phyloP scores from a whole-genome alignment of 371 early-diverging fungal genomes.

The Syncephalastrum sp. region DNA sequence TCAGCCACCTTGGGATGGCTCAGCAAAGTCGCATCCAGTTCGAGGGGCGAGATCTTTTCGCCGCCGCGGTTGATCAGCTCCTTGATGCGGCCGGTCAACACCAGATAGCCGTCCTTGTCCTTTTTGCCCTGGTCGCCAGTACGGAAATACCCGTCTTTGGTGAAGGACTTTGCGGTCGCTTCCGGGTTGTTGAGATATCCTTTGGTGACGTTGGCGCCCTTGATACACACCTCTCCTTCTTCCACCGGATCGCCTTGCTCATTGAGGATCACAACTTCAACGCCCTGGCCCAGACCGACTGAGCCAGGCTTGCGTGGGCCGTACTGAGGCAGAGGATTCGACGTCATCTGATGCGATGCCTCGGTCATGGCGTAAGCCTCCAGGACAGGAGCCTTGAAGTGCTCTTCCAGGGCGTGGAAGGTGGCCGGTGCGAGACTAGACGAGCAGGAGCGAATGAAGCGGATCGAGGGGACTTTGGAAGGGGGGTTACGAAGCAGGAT shows the following conservation, averaged over 20 bases:
- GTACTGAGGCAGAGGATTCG: conserved; percentile 77
- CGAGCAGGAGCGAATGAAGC: conserved; percentile 88
- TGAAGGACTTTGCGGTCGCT: conserved; percentile 74
- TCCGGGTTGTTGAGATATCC: conserved; percentile 80
- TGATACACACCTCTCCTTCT: conserved; percentile 84
- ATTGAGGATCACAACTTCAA: conserved; percentile 74
- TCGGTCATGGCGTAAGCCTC: conserved; percentile 95
- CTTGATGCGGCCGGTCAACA: conserved; percentile 80
- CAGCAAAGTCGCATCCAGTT: conserved; percentile 79
- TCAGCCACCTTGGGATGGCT: conserved; percentile 72
- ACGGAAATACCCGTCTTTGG: conserved; percentile 67
- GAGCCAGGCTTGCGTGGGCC: conserved; percentile 76
- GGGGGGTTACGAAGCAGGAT: conserved; percentile 66
- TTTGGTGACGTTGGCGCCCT: conserved; percentile 76
- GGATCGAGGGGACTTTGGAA: conserved; percentile 49
- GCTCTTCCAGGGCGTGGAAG: conserved; percentile 65
- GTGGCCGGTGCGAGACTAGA: conserved; percentile 80
- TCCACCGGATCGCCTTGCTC: conserved; percentile 55
- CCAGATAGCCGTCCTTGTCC: conserved; percentile 69
- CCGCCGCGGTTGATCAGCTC: conserved; percentile 83
- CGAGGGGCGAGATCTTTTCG: conserved; percentile 80
- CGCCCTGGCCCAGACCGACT: conserved; percentile 83
- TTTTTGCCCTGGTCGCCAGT: conserved; percentile 82
- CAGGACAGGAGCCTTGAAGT: conserved; percentile 77
- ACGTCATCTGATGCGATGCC: conserved; percentile 88